Evolutionary conservation across 495 filamentous ascomycete species (phyloP), one percentile per base, ranked within the genome.

Genomic region (Daldinia loculata): DNA sequence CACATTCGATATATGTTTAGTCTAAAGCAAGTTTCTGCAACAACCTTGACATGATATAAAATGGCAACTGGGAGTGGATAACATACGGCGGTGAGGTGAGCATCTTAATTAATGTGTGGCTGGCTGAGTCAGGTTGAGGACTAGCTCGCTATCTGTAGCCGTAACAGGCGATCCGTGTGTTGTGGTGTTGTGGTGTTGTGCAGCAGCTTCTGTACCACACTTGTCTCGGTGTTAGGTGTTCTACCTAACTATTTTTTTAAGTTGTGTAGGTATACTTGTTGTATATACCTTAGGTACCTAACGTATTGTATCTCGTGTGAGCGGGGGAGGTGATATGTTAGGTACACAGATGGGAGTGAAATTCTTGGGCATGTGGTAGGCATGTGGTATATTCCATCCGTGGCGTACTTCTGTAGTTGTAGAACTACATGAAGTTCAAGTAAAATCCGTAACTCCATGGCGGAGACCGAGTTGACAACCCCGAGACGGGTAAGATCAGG

Each of bases 381-480:
- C 3, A 24, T 48, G 36, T 56, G 29, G 15, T 15, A 27, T 26
- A 29, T 29, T 17, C 51, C 12, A 12, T 32, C 3, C 2, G 0
- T 15, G 5, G 4, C 0, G 22, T 66, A 3, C 19, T 30, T 11
- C n/a, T 34, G 3, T 19, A 38, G 12, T n/a, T 19, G 27, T 24
- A 12, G 30, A 14, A 43, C 8, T 29, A 52, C 2, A 11, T 9
- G 14, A 30, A 24, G 9, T 15, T 27, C 27, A 39, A 17, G 7
- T 58, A 8, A 22, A 34, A 24, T 41, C 39, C 48, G 34, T 30
- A 62, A 34, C 41, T 63, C 50, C 59, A 55, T 50, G 19, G 15
- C 69, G 69, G 69, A 72, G 50, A 67, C 64, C 64, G 64, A 67
- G 69, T 48, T 55, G 30, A 6, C 55, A 60, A 48, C 24, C 4